A percentile compares a stretch with the other conserved stretches of the same genome.
Conservation (phyloP, 306 rosid genomes). For the Begonia loranthoides region DNA sequence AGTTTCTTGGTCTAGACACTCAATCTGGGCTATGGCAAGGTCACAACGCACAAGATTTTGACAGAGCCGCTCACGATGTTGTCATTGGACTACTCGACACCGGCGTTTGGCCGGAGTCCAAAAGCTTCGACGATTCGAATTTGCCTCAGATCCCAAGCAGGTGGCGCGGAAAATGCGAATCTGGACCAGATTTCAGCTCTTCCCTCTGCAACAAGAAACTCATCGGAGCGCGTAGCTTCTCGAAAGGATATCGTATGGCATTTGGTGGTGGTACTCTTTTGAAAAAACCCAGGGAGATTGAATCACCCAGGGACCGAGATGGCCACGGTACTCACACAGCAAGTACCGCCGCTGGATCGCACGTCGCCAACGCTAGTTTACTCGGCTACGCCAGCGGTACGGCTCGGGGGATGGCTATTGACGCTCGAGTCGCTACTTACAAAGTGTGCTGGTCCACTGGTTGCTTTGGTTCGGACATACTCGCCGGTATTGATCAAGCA, state of each 20-base stretch:
- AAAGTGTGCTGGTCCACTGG: constrained; percentile 78
- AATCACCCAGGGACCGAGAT: constrained; percentile 59
- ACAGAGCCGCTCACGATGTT: constrained; percentile 41
- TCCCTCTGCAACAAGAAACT: constrained; percentile 57
- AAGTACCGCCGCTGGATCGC: constrained; percentile 76
- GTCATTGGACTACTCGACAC: constrained; percentile 75
- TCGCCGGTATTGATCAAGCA: constrained; percentile 68
- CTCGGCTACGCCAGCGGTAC: constrained; percentile 70
- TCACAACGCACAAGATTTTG: constrained; percentile 31
- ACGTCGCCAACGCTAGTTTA: constrained; percentile 47
- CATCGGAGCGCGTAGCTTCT: constrained; percentile 84
- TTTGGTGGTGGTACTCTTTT: constrained; percentile 20
- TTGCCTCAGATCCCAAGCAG: constrained; percentile 54
- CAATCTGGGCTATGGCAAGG: constrained; percentile 43
- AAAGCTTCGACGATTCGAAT: constrained; percentile 55
- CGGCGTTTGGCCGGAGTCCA: constrained; percentile 81
- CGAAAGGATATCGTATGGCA: constrained; percentile 57
- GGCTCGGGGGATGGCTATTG: constrained; percentile 78
- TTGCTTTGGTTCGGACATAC: constrained; percentile 70
- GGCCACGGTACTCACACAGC: constrained; percentile 94
- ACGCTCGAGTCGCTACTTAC: constrained; percentile 51
- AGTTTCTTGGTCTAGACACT: constrained; percentile 53
- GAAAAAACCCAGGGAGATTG: constrained; percentile 23
- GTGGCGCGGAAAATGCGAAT: constrained; percentile 78
- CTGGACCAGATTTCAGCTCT: constrained; percentile 32